Percentiles rank a stretch among this genome's conserved stretches.
These are phyloP conservation scores for Phallus indusiatus DNA, from an alignment of 768 basidiomycete species.

Conservation along the genomic window DNA sequence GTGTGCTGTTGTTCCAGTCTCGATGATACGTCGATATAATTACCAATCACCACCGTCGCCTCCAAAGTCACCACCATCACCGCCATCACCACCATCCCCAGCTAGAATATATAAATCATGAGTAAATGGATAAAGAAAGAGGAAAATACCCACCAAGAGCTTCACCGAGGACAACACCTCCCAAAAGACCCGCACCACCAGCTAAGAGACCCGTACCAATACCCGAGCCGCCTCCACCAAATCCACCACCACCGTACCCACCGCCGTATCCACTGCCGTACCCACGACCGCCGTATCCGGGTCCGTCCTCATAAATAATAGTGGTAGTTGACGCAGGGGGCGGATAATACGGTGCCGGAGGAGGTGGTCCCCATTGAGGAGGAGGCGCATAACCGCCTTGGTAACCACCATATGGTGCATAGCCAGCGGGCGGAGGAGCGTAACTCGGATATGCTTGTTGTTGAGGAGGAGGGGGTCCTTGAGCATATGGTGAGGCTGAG, in stretches of 20 bases:
- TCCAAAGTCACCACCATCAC: conserved; percentile 7
- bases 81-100: conserved; percentile 3
- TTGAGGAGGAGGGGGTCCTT: conserved; percentile 5
- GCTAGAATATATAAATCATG: background rate
- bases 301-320: conserved; percentile 7
- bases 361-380: conserved; percentile 13
- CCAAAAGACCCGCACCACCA: conserved; percentile 61
- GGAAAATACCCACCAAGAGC: conserved; percentile 1
- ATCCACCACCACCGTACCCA: conserved; percentile 14
- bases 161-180: conserved; percentile 26
- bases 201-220: conserved; percentile 39
- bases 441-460: conserved; percentile 17
- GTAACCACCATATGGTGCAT: conserved; percentile 18
- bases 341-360: background rate
- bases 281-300: background rate
- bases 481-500: conserved; percentile 22
- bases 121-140: background rate
- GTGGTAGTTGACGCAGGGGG: background rate
- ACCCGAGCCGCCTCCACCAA: conserved; percentile 35
- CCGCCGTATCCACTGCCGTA: conserved; percentile 25
- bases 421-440: conserved; percentile 18
- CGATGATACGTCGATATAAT: background rate
- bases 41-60: conserved; percentile 7
- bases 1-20: background rate
- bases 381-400: conserved; percentile 16